Conservation (phyloP, 2,329 filamentous ascomycete genomes). For the Cordyceps javanica region DNA sequence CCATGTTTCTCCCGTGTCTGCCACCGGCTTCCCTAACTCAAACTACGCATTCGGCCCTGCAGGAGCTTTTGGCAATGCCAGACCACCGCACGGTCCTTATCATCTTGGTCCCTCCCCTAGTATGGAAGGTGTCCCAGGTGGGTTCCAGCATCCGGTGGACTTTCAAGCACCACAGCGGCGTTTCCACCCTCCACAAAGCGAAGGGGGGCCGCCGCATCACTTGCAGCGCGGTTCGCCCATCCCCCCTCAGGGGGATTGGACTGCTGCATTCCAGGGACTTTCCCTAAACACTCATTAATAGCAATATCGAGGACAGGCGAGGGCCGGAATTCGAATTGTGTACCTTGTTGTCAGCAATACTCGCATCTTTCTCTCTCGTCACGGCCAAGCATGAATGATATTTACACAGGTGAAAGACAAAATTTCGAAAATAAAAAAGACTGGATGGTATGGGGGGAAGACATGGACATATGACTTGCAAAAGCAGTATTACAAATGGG, state of each 20-base stretch:
- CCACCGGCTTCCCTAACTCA: conserved; percentile 29
- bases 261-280: conserved; percentile 60
- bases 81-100: conserved; percentile 23
- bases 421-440: conserved; percentile 6
- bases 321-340: conserved; percentile 7
- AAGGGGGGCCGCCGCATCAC: conserved; percentile 29
- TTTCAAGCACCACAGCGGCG: conserved; percentile 43
- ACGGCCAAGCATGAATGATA: conserved; percentile 5
- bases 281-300: conserved; percentile 59
- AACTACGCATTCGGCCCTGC: conserved; percentile 31
- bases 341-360: neutral
- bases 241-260: conserved; percentile 52
- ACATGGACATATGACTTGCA: conserved; percentile 11
- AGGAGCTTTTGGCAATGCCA: conserved; percentile 27
- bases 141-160: conserved; percentile 32
- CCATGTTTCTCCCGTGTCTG: conserved; percentile 29
- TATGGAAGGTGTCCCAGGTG: conserved; percentile 25
- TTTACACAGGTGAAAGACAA: conserved; percentile 6
- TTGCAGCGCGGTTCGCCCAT: conserved; percentile 36
- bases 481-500: conserved; percentile 12
- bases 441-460: neutral
- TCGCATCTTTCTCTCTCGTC: neutral
- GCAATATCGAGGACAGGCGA: neutral
- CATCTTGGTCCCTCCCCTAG: conserved; percentile 22
- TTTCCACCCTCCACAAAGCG: conserved; percentile 36